Evolutionary conservation across 768 basidiomycete genomes (phyloP), one percentile per base, ranked within the genome.

Genomic region (Lanmaoa rubissima): DNA sequence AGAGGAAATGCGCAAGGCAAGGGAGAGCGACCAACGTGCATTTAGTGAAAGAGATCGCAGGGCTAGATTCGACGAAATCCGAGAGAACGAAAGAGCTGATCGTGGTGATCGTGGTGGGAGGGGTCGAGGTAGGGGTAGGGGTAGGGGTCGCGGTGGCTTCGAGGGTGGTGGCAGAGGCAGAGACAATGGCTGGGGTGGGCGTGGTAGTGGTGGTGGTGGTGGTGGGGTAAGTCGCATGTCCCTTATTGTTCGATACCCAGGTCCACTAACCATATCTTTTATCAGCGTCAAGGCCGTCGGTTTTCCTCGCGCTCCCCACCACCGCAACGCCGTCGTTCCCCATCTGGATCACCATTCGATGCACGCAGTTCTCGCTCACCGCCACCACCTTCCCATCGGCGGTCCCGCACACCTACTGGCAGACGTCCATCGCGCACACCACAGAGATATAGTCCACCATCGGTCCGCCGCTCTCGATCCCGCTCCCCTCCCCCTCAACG

Each of bases 1-100:
- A 71, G 84, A 84, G 65, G 94, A 96, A 69, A 86, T 96, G 82
- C 79, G 90, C n/a, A 79, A 78, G 54, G 84, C 82, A 21, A 76
- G 81, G 46, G 82, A 84, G 57, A 80, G 75, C 36, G 88, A 92
- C 63, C 78, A 78, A 7, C 78, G 83, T 19, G 82, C 84, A 3
- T 76, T 91, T 53, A 84, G 85, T 43, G 87, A 91, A 64, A 78
- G 87, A 50, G 88, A 90, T 65, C 80, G 90, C 53, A 76, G 90
- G 26, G 76, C 78, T 45, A 79, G 85, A 42, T 72, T 92, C 24
- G 85, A 90, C 58, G 88, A 90, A 57, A 79, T 89, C 12, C 76
- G 87, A 42, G 84, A 84, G 26, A 75, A 75, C n/a, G 87, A 85
- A 49, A 75, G 83, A 46, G 78, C 77, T 14, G 74, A 73, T 0